Evolutionary conservation across 1,284 basidiomycete species (phyloP).

Genomic region (Crocinoboletus sp.): DNA sequence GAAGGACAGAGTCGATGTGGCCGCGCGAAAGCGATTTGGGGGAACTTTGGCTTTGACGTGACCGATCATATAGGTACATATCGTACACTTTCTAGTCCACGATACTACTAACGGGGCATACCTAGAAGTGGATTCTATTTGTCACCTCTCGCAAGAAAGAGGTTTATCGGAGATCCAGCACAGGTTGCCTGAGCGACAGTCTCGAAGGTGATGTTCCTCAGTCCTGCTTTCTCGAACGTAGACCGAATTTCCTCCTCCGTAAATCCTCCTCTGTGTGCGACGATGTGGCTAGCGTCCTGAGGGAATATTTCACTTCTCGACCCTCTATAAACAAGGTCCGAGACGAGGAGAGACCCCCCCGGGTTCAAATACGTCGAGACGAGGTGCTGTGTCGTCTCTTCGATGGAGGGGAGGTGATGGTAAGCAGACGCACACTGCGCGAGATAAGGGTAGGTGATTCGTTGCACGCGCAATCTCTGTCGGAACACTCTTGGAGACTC

Average conservation of each 20-base stretch:
- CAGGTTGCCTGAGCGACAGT: constrained; percentile 32
- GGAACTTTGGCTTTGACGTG: constrained; percentile 47
- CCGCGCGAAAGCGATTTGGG: constrained; percentile 60
- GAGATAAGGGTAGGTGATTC: constrained; percentile 12
- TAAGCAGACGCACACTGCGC: constrained; percentile 63
- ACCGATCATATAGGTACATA: constrained; percentile 5
- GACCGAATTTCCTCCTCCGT: constrained; percentile 40
- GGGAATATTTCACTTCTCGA: constrained; percentile 25
- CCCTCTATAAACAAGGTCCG: constrained; percentile 42
- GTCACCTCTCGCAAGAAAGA: constrained; percentile 52
- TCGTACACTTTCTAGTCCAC: neutral
- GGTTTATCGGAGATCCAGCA: constrained; percentile 31
- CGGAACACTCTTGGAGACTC: constrained; percentile 16
- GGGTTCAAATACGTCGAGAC: constrained; percentile 51
- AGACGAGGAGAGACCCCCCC: constrained; percentile 55
- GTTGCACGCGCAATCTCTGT: neutral
- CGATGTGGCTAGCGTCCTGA: constrained; percentile 36
- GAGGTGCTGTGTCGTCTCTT: constrained; percentile 48
- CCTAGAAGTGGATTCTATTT: constrained; percentile 7
- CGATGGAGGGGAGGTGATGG: constrained; percentile 58
- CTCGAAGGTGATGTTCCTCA: constrained; percentile 40
- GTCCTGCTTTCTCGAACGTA: constrained; percentile 46
- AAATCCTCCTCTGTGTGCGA: constrained; percentile 52
- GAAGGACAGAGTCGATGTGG: constrained; percentile 56
- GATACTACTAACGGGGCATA: neutral